These are phyloP conservation scores for Magnaporthales sp. DNA, from an alignment of 2,329 filamentous ascomycete genomes.

Conservation along the genomic window DNA sequence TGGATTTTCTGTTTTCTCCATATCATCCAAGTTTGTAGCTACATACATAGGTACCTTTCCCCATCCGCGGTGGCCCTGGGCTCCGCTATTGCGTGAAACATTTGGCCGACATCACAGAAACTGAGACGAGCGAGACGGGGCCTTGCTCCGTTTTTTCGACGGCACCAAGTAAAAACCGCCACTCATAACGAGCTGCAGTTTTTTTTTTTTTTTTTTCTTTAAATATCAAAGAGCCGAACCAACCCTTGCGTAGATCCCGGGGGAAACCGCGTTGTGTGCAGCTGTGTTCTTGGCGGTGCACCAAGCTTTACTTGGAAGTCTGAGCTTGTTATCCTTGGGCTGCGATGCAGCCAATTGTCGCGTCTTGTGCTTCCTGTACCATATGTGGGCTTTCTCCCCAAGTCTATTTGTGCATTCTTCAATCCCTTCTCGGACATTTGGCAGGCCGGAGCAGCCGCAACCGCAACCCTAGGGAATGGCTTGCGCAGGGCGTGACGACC, in stretches of 20 bases:
- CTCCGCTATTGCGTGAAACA: not conserved
- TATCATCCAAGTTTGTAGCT: not conserved
- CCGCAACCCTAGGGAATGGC: too few relatives aligned
- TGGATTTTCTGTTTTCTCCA: not conserved
- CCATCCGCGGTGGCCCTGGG: not conserved
- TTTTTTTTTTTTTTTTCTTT: too few relatives aligned
- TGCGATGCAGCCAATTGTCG: not conserved
- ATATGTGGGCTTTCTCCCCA: not conserved
- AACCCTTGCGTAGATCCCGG: slow-evolving; percentile 4
- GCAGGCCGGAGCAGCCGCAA: not conserved
- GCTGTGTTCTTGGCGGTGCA: not conserved
- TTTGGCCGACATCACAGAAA: not conserved
- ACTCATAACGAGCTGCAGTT: not conserved
- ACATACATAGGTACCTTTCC: too few relatives aligned
- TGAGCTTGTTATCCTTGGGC: not conserved
- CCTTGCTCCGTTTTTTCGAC: not conserved
- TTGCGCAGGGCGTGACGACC: not conserved
- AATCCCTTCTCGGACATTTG: not conserved
- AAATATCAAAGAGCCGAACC: not conserved
- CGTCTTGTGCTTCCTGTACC: not conserved
- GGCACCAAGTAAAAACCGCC: not conserved
- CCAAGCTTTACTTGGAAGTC: slow-evolving; percentile 1
- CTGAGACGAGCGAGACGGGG: slow-evolving; percentile 1
- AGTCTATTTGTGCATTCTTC: not conserved
- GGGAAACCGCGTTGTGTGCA: slow-evolving; percentile 2